Base-by-base conservation (phyloP, 257 asterid genomes). In the Scutellaria baicalensis region DNA sequence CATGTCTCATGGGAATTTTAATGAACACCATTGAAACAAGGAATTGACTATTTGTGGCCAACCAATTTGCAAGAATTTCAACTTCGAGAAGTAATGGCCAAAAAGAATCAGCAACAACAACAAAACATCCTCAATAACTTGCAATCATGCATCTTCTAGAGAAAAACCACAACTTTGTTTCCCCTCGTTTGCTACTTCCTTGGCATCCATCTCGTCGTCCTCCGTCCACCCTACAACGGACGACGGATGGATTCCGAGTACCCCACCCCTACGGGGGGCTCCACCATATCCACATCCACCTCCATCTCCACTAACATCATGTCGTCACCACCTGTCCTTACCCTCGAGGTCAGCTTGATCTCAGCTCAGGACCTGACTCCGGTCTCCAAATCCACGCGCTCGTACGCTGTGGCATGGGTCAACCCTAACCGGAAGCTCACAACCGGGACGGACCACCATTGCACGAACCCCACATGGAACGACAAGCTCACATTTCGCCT, bases 311-410 rank as follows among this genome's bases (percentile, higher is more conserved):
- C 73, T 1, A 12, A 45, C 47, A 1, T 38, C 59, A 0, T 27
- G 33, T 47, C 14, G 0, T 57, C 69, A 0, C 62, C 62, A 1
- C 75, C 67, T 0, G 49, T 59, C 66, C 33, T 59, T 5, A 38
- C 62, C 14, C 82, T 90, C 17, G 90, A 90, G 16, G 65, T 90
- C 35, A 86, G 79, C 69, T 69, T 90, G 9, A 90, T 90, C 5
- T 90, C 97, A 6, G 97, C 96, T 1, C 96, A 90, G 50, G 90
- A 90, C 64, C 64, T 90, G 13, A 67, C 84, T 0, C 84, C 89
- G 1, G 79, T 88, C 59, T 66, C 79, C 64, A 90, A 86, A 78
- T 76, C 88, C 44, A 82, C 89, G 79, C 87, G 85, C 3, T 81
- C 97, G 0, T 88, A 90, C 13, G 93, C 93, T 4, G 55, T 84